A percentile compares a stretch with the other conserved stretches of the same genome.
These are phyloP conservation scores for Trypanosoma lewisi DNA, from an alignment of 208 protist genomes.

Conservation along the genomic window DNA sequence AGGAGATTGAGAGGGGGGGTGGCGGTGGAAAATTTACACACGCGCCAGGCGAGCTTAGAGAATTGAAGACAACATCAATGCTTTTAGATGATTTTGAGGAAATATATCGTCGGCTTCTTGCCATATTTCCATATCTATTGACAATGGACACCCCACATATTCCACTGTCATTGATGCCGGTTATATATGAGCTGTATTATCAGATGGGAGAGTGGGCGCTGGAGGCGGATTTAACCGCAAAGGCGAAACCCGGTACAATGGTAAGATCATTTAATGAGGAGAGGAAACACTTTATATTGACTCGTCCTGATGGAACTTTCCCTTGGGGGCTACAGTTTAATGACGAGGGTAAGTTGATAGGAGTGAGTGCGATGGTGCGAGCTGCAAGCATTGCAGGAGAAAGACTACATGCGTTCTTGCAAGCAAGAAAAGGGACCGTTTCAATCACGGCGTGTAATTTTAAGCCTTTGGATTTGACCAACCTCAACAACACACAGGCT, in stretches of 20 bases:
- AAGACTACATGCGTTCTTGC: conserved; percentile 8
- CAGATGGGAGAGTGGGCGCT: conserved; percentile 22
- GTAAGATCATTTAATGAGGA: conserved; percentile 13
- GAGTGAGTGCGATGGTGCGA: conserved; percentile 20
- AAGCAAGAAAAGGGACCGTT: conserved; percentile 7
- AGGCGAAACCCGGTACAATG: neutral
- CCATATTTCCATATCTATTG: conserved; percentile 15
- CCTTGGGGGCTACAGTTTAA: conserved; percentile 25
- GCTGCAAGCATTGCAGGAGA: conserved; percentile 3
- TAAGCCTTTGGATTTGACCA: conserved; percentile 8
- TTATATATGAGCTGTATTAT: conserved; percentile 20
- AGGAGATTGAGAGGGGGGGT: conserved; percentile 5
- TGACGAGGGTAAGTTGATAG: conserved; percentile 7
- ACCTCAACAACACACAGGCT: conserved; percentile 3
- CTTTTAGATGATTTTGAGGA: conserved; percentile 22
- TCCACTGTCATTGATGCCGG: conserved; percentile 14
- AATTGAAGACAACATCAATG: conserved; percentile 1
- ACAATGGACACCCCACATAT: conserved; percentile 19
- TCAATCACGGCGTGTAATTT: conserved; percentile 8
- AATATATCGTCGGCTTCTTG: conserved; percentile 9
- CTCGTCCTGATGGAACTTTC: neutral
- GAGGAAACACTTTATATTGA: conserved; percentile 14
- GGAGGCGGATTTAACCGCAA: conserved; percentile 1
- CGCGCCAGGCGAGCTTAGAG: conserved; percentile 9
- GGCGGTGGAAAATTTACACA: neutral